Evolutionary conservation across 2,329 filamentous ascomycete genomes (phyloP).

Genomic region (Epichloe gansuensis): DNA sequence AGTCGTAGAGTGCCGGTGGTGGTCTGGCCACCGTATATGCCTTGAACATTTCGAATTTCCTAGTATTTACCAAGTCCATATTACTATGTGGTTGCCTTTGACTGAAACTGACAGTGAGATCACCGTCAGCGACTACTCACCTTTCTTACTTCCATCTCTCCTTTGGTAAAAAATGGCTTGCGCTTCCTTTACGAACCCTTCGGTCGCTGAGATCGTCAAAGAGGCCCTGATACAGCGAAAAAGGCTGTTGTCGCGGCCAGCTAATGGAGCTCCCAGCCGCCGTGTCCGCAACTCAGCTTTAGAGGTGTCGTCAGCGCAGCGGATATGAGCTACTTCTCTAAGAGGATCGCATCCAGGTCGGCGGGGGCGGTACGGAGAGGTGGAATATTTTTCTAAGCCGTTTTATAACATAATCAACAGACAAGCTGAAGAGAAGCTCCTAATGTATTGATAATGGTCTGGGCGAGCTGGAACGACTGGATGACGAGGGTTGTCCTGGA

Average conservation of each 20-base stretch:
- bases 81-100: not conserved
- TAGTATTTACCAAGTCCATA: conserved; percentile 11
- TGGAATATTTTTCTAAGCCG: not conserved
- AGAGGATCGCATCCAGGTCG: not conserved
- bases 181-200: not conserved
- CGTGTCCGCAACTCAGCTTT: not conserved
- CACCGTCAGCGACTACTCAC: conserved; percentile 14
- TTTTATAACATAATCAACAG: not conserved
- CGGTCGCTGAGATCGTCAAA: not conserved
- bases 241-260: not conserved
- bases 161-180: not conserved
- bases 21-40: conserved; percentile 45
- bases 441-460: not conserved
- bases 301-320: conserved; percentile 1
- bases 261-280: not conserved
- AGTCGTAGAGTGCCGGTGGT: conserved; percentile 46
- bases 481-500: not conserved
- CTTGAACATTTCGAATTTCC: conserved; percentile 46
- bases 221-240: not conserved
- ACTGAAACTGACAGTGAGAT: not conserved
- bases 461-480: not conserved
- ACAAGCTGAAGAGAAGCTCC: not conserved
- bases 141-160: conserved; percentile 30
- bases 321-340: not conserved
- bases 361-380: not conserved